These are phyloP conservation scores for Cystobasidium pallidum DNA, from an alignment of 1,284 basidiomycete species.

Conservation along the genomic window DNA sequence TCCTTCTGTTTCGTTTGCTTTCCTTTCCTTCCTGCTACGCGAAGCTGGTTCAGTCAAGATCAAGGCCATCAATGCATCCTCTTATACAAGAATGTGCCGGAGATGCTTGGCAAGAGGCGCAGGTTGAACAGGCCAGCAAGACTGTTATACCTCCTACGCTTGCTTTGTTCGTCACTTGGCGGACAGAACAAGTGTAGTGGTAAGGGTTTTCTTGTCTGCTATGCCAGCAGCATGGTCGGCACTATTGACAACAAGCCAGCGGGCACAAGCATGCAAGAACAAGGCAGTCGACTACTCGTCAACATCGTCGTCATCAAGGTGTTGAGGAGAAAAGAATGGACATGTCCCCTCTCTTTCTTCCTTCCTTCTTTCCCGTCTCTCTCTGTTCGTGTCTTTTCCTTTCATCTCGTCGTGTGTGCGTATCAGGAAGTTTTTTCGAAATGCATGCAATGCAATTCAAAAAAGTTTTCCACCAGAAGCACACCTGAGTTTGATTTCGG, in stretches of 20 bases:
- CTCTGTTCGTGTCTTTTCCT: constrained; percentile 12
- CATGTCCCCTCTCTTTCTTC: constrained; percentile 4
- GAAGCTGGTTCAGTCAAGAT: constrained; percentile 9
- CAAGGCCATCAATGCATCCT: constrained; percentile 1
- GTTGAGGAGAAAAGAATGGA: constrained; percentile 10
- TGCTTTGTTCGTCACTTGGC: background rate
- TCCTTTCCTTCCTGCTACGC: constrained; percentile 2
- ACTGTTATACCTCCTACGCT: background rate
- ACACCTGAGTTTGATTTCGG: background rate
- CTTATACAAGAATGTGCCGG: background rate
- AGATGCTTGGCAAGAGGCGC: background rate
- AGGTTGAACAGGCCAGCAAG: background rate
- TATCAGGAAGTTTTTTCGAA: constrained; percentile 13
- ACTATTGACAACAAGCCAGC: background rate
- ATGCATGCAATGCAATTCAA: constrained; percentile 25
- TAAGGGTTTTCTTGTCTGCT: background rate
- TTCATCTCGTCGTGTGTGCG: constrained; percentile 16
- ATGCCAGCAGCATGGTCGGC: background rate
- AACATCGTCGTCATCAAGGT: constrained; percentile 20
- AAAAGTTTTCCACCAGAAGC: background rate
- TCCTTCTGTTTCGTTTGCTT: constrained; percentile 55
- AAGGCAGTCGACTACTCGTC: background rate
- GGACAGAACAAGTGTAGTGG: background rate
- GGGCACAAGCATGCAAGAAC: background rate
- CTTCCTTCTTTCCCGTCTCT: constrained; percentile 21